Percentiles rank a stretch among this genome's conserved stretches.
Conservation (phyloP, 2,329 filamentous ascomycete species). For the Lasiodiplodia hormozganensis region DNA sequence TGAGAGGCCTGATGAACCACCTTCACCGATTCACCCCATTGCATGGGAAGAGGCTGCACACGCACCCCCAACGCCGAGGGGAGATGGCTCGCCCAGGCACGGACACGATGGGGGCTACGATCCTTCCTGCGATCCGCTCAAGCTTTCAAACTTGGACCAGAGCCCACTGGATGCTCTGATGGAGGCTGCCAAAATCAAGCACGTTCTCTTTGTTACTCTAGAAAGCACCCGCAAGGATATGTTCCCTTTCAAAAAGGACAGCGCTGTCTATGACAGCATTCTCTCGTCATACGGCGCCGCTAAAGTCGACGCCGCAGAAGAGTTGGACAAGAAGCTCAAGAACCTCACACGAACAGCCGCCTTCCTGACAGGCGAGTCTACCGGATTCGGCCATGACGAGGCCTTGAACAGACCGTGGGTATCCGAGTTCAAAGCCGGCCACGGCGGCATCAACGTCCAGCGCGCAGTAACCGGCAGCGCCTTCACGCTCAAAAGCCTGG, state of each 20-base stretch:
- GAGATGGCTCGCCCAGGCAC: background rate
- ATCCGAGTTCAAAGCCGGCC: slow-evolving; percentile 31
- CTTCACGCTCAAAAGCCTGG: slow-evolving; percentile 49
- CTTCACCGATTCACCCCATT: background rate
- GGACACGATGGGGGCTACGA: slow-evolving; percentile 37
- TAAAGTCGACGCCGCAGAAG: slow-evolving; percentile 18
- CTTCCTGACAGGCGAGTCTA: slow-evolving; percentile 46
- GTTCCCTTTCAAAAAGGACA: slow-evolving; percentile 48
- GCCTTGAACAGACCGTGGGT: background rate
- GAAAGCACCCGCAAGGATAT: slow-evolving; percentile 51
- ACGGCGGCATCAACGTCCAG: slow-evolving; percentile 36
- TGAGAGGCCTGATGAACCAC: background rate
- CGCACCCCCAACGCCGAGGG: background rate
- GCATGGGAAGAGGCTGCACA: background rate
- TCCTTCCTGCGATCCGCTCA: slow-evolving; percentile 45
- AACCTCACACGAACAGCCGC: slow-evolving; percentile 43
- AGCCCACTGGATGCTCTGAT: slow-evolving; percentile 42
- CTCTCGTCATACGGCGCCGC: slow-evolving; percentile 36
- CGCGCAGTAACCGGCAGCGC: slow-evolving; percentile 48
- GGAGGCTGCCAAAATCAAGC: slow-evolving; percentile 45
- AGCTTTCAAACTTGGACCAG: slow-evolving; percentile 46
- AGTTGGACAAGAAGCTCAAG: slow-evolving; percentile 39
- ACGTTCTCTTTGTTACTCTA: slow-evolving; percentile 48
- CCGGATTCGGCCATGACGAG: slow-evolving; percentile 37
- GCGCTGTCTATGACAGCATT: slow-evolving; percentile 43